Conservation (phyloP, 495 filamentous ascomycete species). For the Daldinia bambusicola region DNA sequence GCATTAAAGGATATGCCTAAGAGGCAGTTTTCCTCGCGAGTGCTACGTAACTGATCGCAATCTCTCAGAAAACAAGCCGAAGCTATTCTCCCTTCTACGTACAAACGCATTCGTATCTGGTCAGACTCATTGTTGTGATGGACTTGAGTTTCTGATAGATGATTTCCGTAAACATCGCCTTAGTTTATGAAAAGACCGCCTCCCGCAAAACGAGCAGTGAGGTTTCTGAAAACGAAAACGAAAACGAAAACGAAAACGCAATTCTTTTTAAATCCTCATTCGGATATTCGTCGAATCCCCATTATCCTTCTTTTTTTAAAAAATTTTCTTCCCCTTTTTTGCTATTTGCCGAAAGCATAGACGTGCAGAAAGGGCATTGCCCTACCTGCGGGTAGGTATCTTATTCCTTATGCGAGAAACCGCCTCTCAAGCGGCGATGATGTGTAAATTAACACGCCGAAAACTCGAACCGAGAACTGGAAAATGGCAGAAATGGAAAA, state of each 20-base stretch:
- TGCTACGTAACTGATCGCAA: neutral
- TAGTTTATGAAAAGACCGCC: neutral
- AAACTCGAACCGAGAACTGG: neutral
- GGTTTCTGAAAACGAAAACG: neutral
- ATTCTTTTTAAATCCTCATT: neutral
- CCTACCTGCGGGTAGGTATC: neutral
- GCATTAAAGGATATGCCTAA: neutral
- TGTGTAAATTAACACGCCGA: neutral
- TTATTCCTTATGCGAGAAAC: neutral
- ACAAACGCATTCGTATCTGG: neutral
- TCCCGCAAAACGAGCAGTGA: neutral
- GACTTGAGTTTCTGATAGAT: neutral
- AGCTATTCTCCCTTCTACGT: neutral
- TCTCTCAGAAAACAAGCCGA: neutral
- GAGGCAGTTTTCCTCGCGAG: neutral
- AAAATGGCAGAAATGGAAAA: neutral
- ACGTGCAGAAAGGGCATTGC: neutral
- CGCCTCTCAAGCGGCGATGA: no score
- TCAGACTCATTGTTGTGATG: neutral
- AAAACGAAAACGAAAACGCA: no score
- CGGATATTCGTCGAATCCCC: neutral
- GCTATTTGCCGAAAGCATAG: neutral
- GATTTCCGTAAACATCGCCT: neutral
- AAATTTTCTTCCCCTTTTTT: no score
- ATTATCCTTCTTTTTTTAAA: neutral